Evolutionary conservation across 139 green algal species (phyloP).

Genomic region (Chlamydomonas schloesseri): DNA sequence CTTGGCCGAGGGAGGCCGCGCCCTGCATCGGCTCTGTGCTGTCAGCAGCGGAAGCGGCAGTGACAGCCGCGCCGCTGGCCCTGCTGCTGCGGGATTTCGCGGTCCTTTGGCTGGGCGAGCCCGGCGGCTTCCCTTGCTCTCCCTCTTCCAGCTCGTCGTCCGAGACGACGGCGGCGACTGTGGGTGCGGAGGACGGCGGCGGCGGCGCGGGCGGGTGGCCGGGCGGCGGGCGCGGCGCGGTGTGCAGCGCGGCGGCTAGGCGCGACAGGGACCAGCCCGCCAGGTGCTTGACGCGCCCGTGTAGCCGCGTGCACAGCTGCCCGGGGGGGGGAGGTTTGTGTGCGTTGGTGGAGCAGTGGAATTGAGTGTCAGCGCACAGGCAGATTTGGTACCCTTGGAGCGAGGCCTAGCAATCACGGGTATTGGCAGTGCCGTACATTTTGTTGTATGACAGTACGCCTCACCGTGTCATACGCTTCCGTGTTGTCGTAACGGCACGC

Average conservation of each 20-base stretch:
- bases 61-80: not conserved
- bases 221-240: not conserved
- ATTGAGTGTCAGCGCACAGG: too few relatives aligned
- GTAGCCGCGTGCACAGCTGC: not conserved
- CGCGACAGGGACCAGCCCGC: constrained; percentile 19
- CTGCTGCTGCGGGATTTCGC: not conserved
- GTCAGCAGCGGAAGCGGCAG: not conserved
- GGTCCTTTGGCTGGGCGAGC: not conserved
- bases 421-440: too few relatives aligned
- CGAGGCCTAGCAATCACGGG: too few relatives aligned
- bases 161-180: too few relatives aligned
- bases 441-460: too few relatives aligned
- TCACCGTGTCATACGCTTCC: constrained; percentile 12
- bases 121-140: too few relatives aligned
- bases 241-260: constrained; percentile 23
- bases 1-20: too few relatives aligned
- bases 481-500: constrained; percentile 24
- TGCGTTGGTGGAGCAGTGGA: too few relatives aligned
- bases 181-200: not conserved
- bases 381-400: not conserved
- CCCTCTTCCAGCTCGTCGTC: too few relatives aligned
- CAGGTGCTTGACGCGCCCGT: not conserved
- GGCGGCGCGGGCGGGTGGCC: not conserved
- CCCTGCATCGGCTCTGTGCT: too few relatives aligned
- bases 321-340: not conserved